These are phyloP conservation scores for Plantago rigida DNA, from an alignment of 305 asterid species.

Conservation along the genomic window DNA sequence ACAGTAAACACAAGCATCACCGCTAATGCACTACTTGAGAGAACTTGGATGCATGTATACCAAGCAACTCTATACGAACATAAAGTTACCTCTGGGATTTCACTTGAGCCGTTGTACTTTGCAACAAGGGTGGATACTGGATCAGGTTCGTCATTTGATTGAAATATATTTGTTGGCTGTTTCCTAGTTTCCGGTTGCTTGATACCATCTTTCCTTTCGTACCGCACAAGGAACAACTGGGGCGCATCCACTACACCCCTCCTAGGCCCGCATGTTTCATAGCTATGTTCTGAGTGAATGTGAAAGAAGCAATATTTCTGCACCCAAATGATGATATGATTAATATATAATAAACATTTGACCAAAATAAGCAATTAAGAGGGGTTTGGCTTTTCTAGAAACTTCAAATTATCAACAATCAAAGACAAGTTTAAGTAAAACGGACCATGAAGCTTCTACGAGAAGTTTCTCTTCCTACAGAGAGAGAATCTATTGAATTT, in stretches of 20 bases:
- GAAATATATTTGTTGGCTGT: conserved; percentile 42
- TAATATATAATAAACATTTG: conserved; percentile 10
- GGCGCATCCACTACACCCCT: conserved; percentile 58
- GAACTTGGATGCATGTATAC: too few relatives aligned
- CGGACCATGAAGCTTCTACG: too few relatives aligned
- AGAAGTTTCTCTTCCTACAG: too few relatives aligned
- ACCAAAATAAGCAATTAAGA: background rate
- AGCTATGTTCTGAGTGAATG: conserved; percentile 77
- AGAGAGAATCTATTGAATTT: too few relatives aligned
- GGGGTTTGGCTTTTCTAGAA: too few relatives aligned
- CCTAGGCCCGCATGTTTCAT: conserved; percentile 81
- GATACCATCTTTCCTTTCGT: conserved; percentile 48
- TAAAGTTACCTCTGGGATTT: conserved; percentile 48
- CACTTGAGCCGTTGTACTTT: conserved; percentile 74
- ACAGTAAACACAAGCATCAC: background rate
- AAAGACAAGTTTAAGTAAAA: too few relatives aligned
- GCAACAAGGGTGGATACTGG: conserved; percentile 89
- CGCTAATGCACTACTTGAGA: too few relatives aligned
- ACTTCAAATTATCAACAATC: too few relatives aligned
- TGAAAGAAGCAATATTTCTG: conserved; percentile 90
- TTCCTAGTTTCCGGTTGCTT: conserved; percentile 34
- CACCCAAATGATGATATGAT: conserved; percentile 24
- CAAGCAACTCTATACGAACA: background rate
- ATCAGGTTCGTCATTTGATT: conserved; percentile 60
- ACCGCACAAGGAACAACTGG: conserved; percentile 66